Evolutionary conservation across 2,329 filamentous ascomycete species (phyloP).

Genomic region (Aspergillus sp.): DNA sequence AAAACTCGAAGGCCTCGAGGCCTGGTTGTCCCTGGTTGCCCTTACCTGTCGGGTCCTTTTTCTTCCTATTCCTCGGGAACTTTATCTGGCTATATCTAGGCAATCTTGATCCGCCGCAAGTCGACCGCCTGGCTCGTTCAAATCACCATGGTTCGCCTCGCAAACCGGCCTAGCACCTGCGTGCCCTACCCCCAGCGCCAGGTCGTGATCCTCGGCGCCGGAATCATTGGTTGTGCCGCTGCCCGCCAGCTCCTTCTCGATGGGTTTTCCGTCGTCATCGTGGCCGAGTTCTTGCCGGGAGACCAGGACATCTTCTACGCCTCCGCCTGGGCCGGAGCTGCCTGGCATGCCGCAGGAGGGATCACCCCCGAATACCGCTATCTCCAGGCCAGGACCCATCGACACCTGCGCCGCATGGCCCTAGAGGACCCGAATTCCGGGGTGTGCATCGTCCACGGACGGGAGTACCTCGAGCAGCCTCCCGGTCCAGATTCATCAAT

Average conservation of each 20-base stretch:
- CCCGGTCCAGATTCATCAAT: constrained; percentile 32
- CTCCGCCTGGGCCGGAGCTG: constrained; percentile 40
- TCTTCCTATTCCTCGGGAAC: background rate
- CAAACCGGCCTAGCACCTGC: constrained; percentile 18
- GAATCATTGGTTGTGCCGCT: constrained; percentile 40
- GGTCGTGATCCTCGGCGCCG: constrained; percentile 37
- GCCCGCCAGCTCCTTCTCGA: constrained; percentile 35
- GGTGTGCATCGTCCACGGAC: constrained; percentile 33
- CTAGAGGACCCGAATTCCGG: constrained; percentile 33
- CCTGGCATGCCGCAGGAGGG: constrained; percentile 39
- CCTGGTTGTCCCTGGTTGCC: background rate
- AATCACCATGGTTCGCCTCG: background rate
- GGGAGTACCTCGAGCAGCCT: constrained; percentile 35
- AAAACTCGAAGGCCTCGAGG: background rate
- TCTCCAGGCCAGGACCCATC: constrained; percentile 35
- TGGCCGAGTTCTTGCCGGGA: constrained; percentile 38
- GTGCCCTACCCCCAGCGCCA: constrained; percentile 34
- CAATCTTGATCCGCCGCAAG: no score
- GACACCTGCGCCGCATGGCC: constrained; percentile 35
- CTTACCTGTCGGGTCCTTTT: background rate
- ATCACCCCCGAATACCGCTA: constrained; percentile 35
- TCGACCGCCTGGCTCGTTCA: no score
- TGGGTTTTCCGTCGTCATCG: constrained; percentile 35
- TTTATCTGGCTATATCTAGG: no score
- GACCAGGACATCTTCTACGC: constrained; percentile 38